phyloP scores from a whole-genome alignment of 768 basidiomycete genomes.

The Lentinula raphanica region DNA sequence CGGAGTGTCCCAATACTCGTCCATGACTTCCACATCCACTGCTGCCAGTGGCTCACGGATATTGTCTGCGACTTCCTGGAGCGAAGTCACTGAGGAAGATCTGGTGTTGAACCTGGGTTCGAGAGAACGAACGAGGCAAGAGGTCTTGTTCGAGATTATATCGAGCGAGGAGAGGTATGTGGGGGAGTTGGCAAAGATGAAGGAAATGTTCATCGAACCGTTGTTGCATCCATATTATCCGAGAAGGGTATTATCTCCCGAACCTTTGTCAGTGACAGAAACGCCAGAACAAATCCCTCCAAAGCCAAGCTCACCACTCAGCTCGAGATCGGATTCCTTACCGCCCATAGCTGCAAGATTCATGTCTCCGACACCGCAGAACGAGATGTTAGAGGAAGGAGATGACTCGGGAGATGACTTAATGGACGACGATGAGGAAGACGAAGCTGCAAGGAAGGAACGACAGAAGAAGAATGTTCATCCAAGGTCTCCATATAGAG shows the following conservation, averaged over 20 bases:
- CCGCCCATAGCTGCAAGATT: conserved; percentile 90
- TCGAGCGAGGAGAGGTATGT: conserved; percentile 97
- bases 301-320: too few relatives aligned
- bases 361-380: conserved; percentile 65
- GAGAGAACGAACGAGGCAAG: conserved; percentile 90
- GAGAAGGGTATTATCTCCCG: too few relatives aligned
- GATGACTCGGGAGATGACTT: conserved; percentile 47
- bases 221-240: conserved; percentile 74
- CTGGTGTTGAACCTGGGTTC: conserved; percentile 90
- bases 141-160: conserved; percentile 95
- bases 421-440: conserved; percentile 63
- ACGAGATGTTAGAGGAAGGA: conserved; percentile 28
- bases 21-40: background rate
- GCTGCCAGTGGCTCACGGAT: conserved; percentile 40
- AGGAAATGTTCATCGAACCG: conserved; percentile 88
- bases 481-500: conserved; percentile 75
- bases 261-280: too few relatives aligned
- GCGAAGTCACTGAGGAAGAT: conserved; percentile 91
- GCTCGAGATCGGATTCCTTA: too few relatives aligned
- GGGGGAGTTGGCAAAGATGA: conserved; percentile 83
- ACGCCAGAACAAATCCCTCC: too few relatives aligned
- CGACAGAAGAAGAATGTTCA: conserved; percentile 53
- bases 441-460: conserved; percentile 38
- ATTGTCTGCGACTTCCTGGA: conserved; percentile 80
- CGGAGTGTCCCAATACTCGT: conserved; percentile 14